These are phyloP conservation scores for Wickerhamiella spandovensis DNA, from an alignment of 805 yeast genomes.

Conservation along the genomic window DNA sequence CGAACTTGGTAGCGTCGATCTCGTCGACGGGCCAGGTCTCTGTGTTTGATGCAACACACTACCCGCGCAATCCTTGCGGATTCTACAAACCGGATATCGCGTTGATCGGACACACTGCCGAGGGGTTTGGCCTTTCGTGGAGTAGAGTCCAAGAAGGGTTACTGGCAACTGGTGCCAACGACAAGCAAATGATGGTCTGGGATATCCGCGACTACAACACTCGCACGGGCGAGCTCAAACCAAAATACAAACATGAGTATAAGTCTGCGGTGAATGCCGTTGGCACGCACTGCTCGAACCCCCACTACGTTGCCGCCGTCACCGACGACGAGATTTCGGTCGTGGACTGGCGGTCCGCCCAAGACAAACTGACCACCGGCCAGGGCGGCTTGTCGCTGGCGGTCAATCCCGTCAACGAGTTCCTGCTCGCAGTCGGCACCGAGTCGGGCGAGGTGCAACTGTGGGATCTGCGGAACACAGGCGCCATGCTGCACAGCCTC, in stretches of 20 bases:
- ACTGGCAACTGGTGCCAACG: constrained; percentile 44
- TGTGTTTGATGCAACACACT: constrained; percentile 75
- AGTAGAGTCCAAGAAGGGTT: constrained; percentile 51
- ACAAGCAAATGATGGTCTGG: constrained; percentile 53
- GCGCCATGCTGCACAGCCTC: constrained; percentile 23
- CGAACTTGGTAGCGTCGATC: constrained; percentile 63
- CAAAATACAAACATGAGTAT: constrained; percentile 17
- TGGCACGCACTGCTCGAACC: constrained; percentile 54
- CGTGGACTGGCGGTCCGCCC: constrained; percentile 1
- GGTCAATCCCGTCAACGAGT: constrained; percentile 43
- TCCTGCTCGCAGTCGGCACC: constrained; percentile 56
- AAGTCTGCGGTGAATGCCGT: constrained; percentile 57
- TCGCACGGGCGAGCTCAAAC: constrained; percentile 19
- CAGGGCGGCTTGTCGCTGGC: constrained; percentile 29
- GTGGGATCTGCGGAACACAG: constrained; percentile 49
- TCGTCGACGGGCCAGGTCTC: constrained; percentile 52
- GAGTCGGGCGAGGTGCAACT: constrained; percentile 39
- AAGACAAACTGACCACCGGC: constrained; percentile 33
- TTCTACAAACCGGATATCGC: constrained; percentile 38
- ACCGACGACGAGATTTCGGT: constrained; percentile 39
- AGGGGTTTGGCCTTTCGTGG: constrained; percentile 58
- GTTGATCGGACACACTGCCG: constrained; percentile 33
- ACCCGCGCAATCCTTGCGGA: constrained; percentile 35
- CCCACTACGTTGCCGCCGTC: constrained; percentile 45
- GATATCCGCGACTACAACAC: constrained; percentile 38